Base-by-base conservation (phyloP, 805 yeast genomes). In the Lachancea sp. region DNA sequence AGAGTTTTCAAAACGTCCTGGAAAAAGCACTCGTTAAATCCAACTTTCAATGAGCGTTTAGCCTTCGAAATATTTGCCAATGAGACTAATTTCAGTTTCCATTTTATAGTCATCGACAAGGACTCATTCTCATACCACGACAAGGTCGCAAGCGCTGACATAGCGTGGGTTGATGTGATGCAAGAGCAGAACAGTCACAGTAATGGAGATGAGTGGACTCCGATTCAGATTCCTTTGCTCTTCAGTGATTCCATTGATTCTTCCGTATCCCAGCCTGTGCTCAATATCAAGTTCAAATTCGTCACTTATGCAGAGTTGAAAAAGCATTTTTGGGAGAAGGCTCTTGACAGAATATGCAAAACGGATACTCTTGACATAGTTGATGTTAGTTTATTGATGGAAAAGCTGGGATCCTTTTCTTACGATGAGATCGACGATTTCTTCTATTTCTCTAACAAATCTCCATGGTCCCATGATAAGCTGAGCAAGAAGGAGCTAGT, bases 111-210 rank as follows among this genome's bases (percentile, higher is more conserved):
- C 3, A 65, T 87, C 56, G 98, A 90, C 58, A 84, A 82, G 48
- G 98, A 90, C 58, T 73, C 77, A 24, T 72, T 89, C 45, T 79
- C 96, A 1, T 79, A 73, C 47, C 87, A 92, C 59, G 96, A 90
- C 53, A 73, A 78, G 32, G 86, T 92, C 9, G 96, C 94, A 6
- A 67, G 68, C 17, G 77, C 77, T 5, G 64, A 75, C 3, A 56
- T 87, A 15, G 73, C 83, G 0, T 65, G 87, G 34, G 48, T 60
- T 6, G 78, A 77, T 12, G 54, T 83, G 13, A 39, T 49, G 25
- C 40, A 40, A 4, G 60, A 58, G 12, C 60, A 65, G 33, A 65
- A 65, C 12, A 29, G 39, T 18, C 42, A 42, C 11, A 40, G 47
- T 17, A 25, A 34, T n/a, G 40, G 31, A 3, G 46, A 54, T 1